phyloP scores from a whole-genome alignment of 2,329 filamentous ascomycete genomes.

The Pestalotiopsis sp. region DNA sequence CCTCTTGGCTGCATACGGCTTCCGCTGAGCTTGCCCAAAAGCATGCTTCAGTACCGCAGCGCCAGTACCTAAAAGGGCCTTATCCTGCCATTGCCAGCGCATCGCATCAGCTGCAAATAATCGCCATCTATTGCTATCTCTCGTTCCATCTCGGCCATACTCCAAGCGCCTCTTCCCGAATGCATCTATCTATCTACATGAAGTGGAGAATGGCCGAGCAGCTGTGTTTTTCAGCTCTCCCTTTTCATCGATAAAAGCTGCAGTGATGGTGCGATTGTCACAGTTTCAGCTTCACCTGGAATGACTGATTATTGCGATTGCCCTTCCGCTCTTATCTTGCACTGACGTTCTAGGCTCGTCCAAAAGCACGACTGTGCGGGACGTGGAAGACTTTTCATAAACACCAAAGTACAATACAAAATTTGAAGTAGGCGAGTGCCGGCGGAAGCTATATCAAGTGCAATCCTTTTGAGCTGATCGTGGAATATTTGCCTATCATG shows the following conservation, averaged over 20 bases:
- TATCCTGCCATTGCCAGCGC: neutral
- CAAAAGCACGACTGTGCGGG: neutral
- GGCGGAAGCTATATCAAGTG: neutral
- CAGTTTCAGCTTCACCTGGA: neutral
- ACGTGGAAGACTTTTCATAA: too few relatives aligned
- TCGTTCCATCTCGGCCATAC: neutral
- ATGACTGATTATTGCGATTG: neutral
- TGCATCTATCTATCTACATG: neutral
- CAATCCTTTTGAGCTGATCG: neutral
- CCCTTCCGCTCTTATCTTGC: neutral
- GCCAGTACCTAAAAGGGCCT: neutral
- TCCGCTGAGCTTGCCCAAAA: neutral
- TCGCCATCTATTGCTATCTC: neutral
- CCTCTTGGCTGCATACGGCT: neutral
- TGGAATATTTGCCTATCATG: neutral
- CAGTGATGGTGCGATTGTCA: neutral
- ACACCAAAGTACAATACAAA: too few relatives aligned
- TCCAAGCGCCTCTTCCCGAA: neutral
- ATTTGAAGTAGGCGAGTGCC: neutral
- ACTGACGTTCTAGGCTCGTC: neutral
- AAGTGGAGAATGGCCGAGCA: neutral
- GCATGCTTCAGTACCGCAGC: neutral
- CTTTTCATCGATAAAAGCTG: neutral
- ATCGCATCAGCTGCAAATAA: neutral
- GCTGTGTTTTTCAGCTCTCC: neutral